Evolutionary conservation across 495 filamentous ascomycete species (phyloP), one percentile per base, ranked within the genome.

Genomic region (Margaritispora aquatica): DNA sequence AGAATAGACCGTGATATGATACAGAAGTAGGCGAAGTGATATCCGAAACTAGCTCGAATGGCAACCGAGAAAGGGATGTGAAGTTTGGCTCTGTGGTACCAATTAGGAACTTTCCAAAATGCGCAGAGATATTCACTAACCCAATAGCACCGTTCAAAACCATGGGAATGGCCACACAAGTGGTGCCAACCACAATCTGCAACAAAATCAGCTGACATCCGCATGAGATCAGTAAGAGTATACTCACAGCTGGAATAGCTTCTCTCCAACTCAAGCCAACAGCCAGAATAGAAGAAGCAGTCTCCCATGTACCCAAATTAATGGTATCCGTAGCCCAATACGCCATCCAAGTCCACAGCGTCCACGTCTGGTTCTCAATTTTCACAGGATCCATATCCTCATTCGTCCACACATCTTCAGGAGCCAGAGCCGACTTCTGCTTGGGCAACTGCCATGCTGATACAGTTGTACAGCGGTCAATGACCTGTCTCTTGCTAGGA

Each of bases 1-100:
- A 88, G 75, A 55, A 88, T 81, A 0, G 80, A 75, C n/a, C 87
- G 78, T 0, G 83, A 86, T 10, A 88, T 71, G 51, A 88, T 86
- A 23, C 80, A 77, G 62, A 89, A 78, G 64, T 88, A 88, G 2
- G 80, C 79, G 51, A 85, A 78, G 73, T 83, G 89, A 70, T 85
- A 89, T 1, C 87, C 87, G 73, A 85, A 90, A 59, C 76, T 76
- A 10, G 84, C 83, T 19, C 86, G 80, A 1, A 82, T 79, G 55
- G 86, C 79, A 3, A 89, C 84, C 10, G 86, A 83, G 70, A 89
- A 90, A 3, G 84, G 84, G 7, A 84, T 75, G 63, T 87, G 85
- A 60, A 86, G 80, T 54, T 79, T 78, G 26, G 80, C 78, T 10
- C 83, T 44, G 38, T 81, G 26, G 84, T 82, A 8, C 81, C 80